These are phyloP conservation scores for Pythium coloratum DNA, from an alignment of 352 stramenopile genomes.

Conservation along the genomic window DNA sequence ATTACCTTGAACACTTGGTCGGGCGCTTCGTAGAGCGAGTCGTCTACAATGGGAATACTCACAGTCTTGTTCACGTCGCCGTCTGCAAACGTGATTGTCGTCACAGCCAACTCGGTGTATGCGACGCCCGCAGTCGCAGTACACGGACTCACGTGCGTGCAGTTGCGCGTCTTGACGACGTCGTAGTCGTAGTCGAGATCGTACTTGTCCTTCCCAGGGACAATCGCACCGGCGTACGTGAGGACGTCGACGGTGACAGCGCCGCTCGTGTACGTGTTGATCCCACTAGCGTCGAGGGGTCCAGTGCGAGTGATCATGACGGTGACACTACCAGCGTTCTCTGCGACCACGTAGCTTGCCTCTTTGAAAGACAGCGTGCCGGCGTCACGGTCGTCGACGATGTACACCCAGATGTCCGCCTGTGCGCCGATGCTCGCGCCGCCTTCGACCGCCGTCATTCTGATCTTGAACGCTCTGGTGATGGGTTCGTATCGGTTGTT, in stretches of 20 bases:
- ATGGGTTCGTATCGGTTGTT: conserved; percentile 58
- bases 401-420: conserved; percentile 62
- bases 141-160: conserved; percentile 67
- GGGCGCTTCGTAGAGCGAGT: conserved; percentile 64
- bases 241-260: conserved; percentile 53
- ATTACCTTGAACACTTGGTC: conserved; percentile 65
- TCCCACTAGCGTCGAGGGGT: conserved; percentile 36
- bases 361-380: conserved; percentile 62
- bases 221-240: conserved; percentile 54
- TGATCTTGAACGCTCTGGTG: conserved; percentile 52
- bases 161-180: conserved; percentile 45
- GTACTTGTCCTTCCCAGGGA: conserved; percentile 47
- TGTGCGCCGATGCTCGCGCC: conserved; percentile 50
- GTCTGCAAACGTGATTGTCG: conserved; percentile 51
- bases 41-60: conserved; percentile 52
- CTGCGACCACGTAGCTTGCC: conserved; percentile 58
- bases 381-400: conserved; percentile 74
- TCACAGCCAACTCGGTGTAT: conserved; percentile 51
- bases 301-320: conserved; percentile 56
- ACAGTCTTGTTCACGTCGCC: conserved; percentile 44
- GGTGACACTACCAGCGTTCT: conserved; percentile 44
- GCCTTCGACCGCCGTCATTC: conserved; percentile 46
- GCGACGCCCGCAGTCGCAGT: conserved; percentile 41
- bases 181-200: conserved; percentile 58
- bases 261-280: conserved; percentile 69